Evolutionary conservation across 805 yeast genomes (phyloP), one percentile per base, ranked within the genome.

Genomic region (Saccharomycopsis sp.): DNA sequence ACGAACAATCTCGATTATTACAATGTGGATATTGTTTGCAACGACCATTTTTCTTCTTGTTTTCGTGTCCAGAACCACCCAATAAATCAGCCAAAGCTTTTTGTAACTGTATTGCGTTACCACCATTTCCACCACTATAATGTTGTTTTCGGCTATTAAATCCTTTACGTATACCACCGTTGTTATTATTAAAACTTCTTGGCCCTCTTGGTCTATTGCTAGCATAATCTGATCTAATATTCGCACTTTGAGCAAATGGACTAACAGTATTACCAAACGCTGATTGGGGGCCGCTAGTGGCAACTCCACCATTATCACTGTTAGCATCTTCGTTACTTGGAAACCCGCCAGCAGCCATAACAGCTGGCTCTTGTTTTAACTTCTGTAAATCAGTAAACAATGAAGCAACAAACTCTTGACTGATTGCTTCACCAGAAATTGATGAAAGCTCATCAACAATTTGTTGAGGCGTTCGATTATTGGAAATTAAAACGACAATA

Each of bases 21-120:
- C 93, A 84, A 58, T 79, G 75, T 37, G 94, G 94, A 58, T 80
- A 82, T 37, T 77, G 70, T 29, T 66, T 68, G 59, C 94, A 84
- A 58, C 93, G 76, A 21, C 81, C 81, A 56, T 68, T 71, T 57
- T 77, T 71, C 69, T 69, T 44, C 74, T 48, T 20, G 56, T 59
- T 26, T 54, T 41, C 54, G 47, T 59, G 41, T 51, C 48, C 33
- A 53, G 59, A 19, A 33, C 53, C 56, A 11, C 55, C 52, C 53
- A 59, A 53, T 9, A 71, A 65, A 16, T 67, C 54, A 14, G 66
- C 64, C 42, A 62, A 55, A 1, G 72, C 72, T 41, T 61, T 52
- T 39, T 68, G 70, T 28, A 67, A 60, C 26, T 64, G 59, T 26
- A 63, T 55, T 21, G 55, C 49, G 44, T 56, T 61, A 41, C 57